These are phyloP conservation scores for Metarhizium anisopliae DNA, from an alignment of 2,329 filamentous ascomycete species.

Conservation along the genomic window DNA sequence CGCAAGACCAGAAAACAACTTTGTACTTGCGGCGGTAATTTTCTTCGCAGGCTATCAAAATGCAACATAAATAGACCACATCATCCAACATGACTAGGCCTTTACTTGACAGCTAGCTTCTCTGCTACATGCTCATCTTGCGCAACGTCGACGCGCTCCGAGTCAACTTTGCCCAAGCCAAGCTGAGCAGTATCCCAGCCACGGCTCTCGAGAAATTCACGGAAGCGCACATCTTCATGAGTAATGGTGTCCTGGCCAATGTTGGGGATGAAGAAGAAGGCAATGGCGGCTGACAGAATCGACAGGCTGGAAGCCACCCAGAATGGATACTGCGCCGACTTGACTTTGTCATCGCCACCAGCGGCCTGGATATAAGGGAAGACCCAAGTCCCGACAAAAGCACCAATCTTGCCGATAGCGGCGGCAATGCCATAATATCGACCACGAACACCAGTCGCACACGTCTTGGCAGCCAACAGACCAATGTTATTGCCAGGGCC, in stretches of 20 bases:
- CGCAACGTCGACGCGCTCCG: neutral
- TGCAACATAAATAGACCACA: neutral
- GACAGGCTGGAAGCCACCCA: constrained; percentile 74
- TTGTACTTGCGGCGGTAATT: no score
- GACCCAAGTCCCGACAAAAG: constrained; percentile 79
- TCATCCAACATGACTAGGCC: neutral
- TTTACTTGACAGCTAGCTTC: neutral
- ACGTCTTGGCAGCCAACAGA: constrained; percentile 77
- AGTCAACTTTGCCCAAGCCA: constrained; percentile 19
- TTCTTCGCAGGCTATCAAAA: no score
- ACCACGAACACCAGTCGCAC: constrained; percentile 76
- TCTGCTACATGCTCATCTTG: neutral
- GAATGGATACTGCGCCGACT: constrained; percentile 76
- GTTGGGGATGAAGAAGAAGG: constrained; percentile 59
- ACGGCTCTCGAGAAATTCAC: constrained; percentile 59
- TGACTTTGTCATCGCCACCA: constrained; percentile 41
- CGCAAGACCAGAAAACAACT: neutral
- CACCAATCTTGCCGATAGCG: constrained; percentile 66
- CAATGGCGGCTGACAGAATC: constrained; percentile 55
- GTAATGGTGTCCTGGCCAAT: constrained; percentile 83
- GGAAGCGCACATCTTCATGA: constrained; percentile 66
- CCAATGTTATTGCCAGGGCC: constrained; percentile 91
- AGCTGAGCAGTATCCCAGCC: constrained; percentile 64
- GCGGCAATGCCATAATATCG: constrained; percentile 64
- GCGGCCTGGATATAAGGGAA: constrained; percentile 46